Evolutionary conservation across 2,329 filamentous ascomycete species (phyloP), one percentile per base, ranked within the genome.

Genomic region (Colletotrichum paranaense): DNA sequence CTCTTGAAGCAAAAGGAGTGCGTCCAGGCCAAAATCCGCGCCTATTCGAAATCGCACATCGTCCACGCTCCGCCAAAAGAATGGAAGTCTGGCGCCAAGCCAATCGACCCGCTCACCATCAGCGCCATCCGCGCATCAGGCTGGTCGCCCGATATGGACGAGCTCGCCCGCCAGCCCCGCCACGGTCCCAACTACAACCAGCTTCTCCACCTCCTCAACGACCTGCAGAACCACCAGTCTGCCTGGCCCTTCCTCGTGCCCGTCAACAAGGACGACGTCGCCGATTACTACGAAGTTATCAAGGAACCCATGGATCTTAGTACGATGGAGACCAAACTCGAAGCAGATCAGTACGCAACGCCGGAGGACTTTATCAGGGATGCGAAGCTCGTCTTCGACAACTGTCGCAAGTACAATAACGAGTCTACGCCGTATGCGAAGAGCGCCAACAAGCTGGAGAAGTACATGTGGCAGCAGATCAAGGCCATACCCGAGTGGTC

Each of bases 221-320:
- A 98, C 80, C 91, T 98, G 83, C 95, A 98, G 81, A 98, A 98
- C 81, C 95, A 98, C 84, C 92, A 92, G 77, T 93, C 94, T 8
- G 94, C 95, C 0, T 99, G 97, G 97, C 97, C 97, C 0, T 99
- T 99, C 86, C 89, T 97, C 38, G 91, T 95, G 30, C 96, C 97
- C 0, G 97, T 99, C 76, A 98, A 97, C 81, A 92, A 93, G 76
- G 97, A 99, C 78, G 97, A 98, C 77, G 97, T 99, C 0, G 92
- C 95, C n/a, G 97, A 99, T 82, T 99, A 99, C 85, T 98, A 98
- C 86, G 95, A 98, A 73, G 95, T 98, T 74, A 99, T 99, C 86
- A 95, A 95, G 80, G 94, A 98, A 82, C 97, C 97, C 46, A 99
- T 99, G 97, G 97, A 98, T 80, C 87, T 98, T 60, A 92, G 91